Evolutionary conservation across 345 rosid species (phyloP), one percentile per base, ranked within the genome.

Genomic region (Syzygium grande): DNA sequence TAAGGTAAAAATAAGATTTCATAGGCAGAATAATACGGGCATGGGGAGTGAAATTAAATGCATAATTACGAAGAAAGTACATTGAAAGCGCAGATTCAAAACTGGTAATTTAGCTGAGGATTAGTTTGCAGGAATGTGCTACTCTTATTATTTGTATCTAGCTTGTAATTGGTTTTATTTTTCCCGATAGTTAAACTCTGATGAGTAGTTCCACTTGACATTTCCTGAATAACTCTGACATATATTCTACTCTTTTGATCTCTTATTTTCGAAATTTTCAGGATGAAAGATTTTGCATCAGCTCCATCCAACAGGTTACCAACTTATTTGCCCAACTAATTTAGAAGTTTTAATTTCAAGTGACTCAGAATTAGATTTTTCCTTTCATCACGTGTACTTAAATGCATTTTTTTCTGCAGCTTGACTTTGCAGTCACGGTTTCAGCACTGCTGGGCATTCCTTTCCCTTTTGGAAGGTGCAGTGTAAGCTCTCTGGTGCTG

Each of bases 401-500:
- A 49, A 73, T 30, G 0, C 38, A 84, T 89, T 87, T 85, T 51
- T 90, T 79, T 89, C 78, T 89, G 90, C 96, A 97, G 99, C 95
- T 97, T 92, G 99, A 97, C 91, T 96, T 97, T 94, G 97, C 98
- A 79, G 99, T 92, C 90, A 97, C 99, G 12, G 90, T 95, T 85
- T 96, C 99, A 86, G 98, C 99, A 61, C 87, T 96, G 91, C 94
- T 96, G 87, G 99, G 98, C 87, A 91, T 97, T 85, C 97, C 99
- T 19, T 93, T 93, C 93, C 99, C 99, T 90, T 97, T 95, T 90
- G 99, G 99, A 97, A 97, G 99, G 99, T 97, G 94, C 94, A 92
- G 92, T 93, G 95, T 96, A 93, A 94, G 98, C 93, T 92, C 92
- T 90, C 91, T 90, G 19, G 93, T 87, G 85, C 85, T 88, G 56